Evolutionary conservation across 768 basidiomycete species (phyloP), one percentile per base, ranked within the genome.

Genomic region (Mycena rebaudengoi): DNA sequence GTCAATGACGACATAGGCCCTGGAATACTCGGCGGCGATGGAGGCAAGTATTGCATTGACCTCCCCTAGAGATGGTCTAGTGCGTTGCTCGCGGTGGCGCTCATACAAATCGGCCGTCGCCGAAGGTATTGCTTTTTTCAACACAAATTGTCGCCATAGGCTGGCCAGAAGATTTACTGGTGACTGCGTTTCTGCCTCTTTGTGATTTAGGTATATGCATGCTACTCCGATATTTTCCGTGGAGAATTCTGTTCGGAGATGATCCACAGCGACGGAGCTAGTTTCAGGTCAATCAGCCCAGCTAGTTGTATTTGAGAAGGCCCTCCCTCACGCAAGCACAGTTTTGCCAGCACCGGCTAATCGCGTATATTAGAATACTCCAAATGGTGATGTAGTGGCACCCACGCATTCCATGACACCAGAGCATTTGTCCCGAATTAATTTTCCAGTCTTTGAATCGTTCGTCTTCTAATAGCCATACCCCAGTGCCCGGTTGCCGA

Each of bases 331-430:
- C 59, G 32, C 30, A 30, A 61, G 49, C 3, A 61, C 49, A 26
- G 59, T 61, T 11, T 61, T 61, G 4, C 59, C 59, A 5, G 59
- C 59, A 43, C 50, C 59, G 7, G 59, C 59, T 53, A 23, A 13
- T 12, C 5, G 13, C 7, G 12, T 20, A 0, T 23, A 30, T 39
- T 21, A 30, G 37, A 20, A 1, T 6, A 26, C 13, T 13, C 29
- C 13, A 20, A 33, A 10, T 41, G 20, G 6, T 23, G 4, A 8
- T 23, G 40, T 20, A 35, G 26, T 5, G 8, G 40, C 5, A 52
- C 59, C 25, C 25, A 61, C 59, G 59, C 5, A 61, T 61, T 8
- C 59, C 59, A 32, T 10, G 40, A 18, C 59, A 52, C 59, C 59
- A 61, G 2, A 61, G 12, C 18, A 8, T 21, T 51, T 26, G 4